Conservation (phyloP, 805 yeast species). For the Candida hispaniensis region DNA sequence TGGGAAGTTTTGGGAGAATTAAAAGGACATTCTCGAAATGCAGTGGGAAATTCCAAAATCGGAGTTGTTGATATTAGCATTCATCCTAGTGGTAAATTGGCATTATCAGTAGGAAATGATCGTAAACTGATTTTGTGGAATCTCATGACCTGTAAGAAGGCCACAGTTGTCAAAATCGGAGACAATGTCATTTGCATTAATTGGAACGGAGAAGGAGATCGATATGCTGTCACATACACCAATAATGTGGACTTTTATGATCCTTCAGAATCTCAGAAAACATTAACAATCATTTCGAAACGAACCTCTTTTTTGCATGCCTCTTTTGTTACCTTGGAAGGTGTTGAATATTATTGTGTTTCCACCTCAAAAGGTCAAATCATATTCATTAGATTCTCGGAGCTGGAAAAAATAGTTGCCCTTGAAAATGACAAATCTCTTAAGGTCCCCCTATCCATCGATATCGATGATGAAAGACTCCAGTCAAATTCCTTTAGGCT, state of each 20-base stretch:
- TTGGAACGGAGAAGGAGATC: constrained; percentile 60
- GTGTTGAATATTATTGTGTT: constrained; percentile 46
- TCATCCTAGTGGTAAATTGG: constrained; percentile 84
- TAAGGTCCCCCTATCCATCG: constrained; percentile 29
- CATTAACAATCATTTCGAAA: constrained; percentile 35
- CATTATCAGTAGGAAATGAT: constrained; percentile 81
- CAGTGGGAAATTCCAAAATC: constrained; percentile 33
- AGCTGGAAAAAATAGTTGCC: constrained; percentile 29
- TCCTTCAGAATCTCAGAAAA: constrained; percentile 50
- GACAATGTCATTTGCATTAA: constrained; percentile 26
- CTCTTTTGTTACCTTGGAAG: constrained; percentile 34
- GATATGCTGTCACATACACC: constrained; percentile 65
- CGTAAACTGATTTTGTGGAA: constrained; percentile 85
- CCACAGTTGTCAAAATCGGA: constrained; percentile 55
- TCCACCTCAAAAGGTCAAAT: constrained; percentile 66
- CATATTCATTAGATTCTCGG: constrained; percentile 35
- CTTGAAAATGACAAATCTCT: constrained; percentile 22
- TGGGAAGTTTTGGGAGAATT: constrained; percentile 88
- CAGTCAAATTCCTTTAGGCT: constrained; percentile 37
- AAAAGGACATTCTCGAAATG: constrained; percentile 54
- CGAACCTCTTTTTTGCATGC: constrained; percentile 60
- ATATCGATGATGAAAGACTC: constrained; percentile 19
- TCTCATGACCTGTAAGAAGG: constrained; percentile 90
- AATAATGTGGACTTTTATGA: constrained; percentile 55
- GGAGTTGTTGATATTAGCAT: constrained; percentile 74